phyloP scores from a whole-genome alignment of 129 eudicot species.

The Arctium minus region DNA sequence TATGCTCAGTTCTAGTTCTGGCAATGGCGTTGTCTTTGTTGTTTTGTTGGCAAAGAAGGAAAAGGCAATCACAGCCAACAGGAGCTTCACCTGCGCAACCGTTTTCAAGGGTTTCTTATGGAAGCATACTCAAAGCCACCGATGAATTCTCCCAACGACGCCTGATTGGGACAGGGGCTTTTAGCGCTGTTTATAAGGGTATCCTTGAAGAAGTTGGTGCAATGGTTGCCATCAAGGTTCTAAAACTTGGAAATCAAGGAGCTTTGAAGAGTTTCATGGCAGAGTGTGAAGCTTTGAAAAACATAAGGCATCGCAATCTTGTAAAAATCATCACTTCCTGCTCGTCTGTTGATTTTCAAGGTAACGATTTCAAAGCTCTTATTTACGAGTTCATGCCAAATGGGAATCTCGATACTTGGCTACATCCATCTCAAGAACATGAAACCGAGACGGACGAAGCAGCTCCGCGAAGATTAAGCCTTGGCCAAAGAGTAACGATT shows the following conservation, averaged over 20 bases:
- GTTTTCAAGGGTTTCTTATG: constrained; percentile 30
- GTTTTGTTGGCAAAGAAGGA: constrained; percentile 22
- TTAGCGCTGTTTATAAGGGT: constrained; percentile 34
- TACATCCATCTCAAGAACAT: constrained; percentile 27
- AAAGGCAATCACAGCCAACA: neutral
- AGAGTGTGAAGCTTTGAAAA: constrained; percentile 39
- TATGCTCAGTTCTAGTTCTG: constrained; percentile 8
- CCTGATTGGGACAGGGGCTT: constrained; percentile 30
- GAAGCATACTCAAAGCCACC: constrained; percentile 34
- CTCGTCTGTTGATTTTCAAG: constrained; percentile 37
- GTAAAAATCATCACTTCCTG: constrained; percentile 32
- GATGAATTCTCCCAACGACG: constrained; percentile 26
- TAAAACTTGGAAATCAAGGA: constrained; percentile 29
- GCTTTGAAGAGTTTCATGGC: constrained; percentile 33
- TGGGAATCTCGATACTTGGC: constrained; percentile 39
- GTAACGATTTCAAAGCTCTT: constrained; percentile 40
- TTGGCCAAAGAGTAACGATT: constrained; percentile 23
- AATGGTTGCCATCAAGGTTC: constrained; percentile 33
- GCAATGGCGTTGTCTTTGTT: constrained; percentile 6
- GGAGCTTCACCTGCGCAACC: neutral
- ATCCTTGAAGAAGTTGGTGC: constrained; percentile 17
- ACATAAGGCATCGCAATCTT: constrained; percentile 40
- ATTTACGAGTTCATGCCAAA: constrained; percentile 37
- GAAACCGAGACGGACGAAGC: neutral
- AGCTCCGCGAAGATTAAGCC: constrained; percentile 13